These are phyloP conservation scores for Aureobasidium sp. DNA, from an alignment of 2,329 filamentous ascomycete species.

Conservation along the genomic window DNA sequence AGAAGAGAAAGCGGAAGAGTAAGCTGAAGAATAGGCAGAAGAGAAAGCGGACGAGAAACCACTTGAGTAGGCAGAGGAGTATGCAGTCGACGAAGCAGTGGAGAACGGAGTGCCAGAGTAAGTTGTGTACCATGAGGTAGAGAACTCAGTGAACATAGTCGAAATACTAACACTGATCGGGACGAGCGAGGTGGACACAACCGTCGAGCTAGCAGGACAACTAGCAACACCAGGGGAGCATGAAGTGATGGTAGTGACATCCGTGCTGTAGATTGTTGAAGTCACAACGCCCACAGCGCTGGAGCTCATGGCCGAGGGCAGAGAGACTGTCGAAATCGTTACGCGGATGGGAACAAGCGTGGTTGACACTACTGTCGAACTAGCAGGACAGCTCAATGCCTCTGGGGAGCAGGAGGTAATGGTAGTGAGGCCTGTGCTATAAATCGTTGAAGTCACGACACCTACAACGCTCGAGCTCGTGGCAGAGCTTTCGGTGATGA, in stretches of 20 bases:
- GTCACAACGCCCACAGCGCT: conserved; percentile 2
- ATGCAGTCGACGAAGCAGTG: not conserved
- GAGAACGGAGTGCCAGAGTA: conserved; percentile 8
- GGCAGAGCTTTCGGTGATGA: conserved; percentile 9
- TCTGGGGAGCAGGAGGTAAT: not conserved
- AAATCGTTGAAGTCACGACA: not conserved
- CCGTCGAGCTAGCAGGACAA: conserved; percentile 19
- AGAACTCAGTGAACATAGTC: not conserved
- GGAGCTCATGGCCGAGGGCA: not conserved
- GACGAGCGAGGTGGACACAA: conserved; percentile 6
- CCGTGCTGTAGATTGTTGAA: conserved; percentile 17
- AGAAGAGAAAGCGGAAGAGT: not conserved
- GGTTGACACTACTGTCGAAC: not conserved
- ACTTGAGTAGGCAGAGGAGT: not conserved
- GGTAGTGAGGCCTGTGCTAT: not conserved
- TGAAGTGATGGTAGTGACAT: conserved; percentile 16
- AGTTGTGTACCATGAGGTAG: conserved; percentile 1
- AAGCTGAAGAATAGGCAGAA: conserved; percentile 7
- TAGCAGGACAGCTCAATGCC: not conserved
- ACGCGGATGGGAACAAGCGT: conserved; percentile 1
- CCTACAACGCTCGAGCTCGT: not conserved
- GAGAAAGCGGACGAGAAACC: not conserved
- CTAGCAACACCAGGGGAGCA: conserved; percentile 12
- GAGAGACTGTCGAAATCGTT: not conserved
- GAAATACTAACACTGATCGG: conserved; percentile 8